These are phyloP conservation scores for Cucumis sativus DNA, from an alignment of 306 rosid genomes.

Conservation along the genomic window Cucumber_9930_V3 NC_026657.2:8966001-8966500, in stretches of 20 bases:
- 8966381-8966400: neutral
- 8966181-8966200: neutral
- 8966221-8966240: neutral
- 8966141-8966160: conserved; percentile 72
- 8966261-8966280: neutral
- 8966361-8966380: neutral
- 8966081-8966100: conserved; percentile 71
- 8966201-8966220: neutral
- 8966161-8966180: conserved; percentile 55
- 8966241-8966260: neutral
- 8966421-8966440: conserved; percentile 82
- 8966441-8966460: conserved; percentile 73
- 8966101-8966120: conserved; percentile 42
- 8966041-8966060: conserved; percentile 43
- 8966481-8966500: conserved; percentile 51
- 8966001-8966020: conserved; percentile 53
- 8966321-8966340: neutral
- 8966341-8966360: neutral
- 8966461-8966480: conserved; percentile 60
- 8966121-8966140: conserved; percentile 49
- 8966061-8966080: conserved; percentile 49
- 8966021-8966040: conserved; percentile 48
- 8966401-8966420: conserved; percentile 5
- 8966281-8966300: neutral
- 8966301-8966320: neutral